Evolutionary conservation across 2,329 filamentous ascomycete species (phyloP).

Genomic region (Calonectria crousiana): DNA sequence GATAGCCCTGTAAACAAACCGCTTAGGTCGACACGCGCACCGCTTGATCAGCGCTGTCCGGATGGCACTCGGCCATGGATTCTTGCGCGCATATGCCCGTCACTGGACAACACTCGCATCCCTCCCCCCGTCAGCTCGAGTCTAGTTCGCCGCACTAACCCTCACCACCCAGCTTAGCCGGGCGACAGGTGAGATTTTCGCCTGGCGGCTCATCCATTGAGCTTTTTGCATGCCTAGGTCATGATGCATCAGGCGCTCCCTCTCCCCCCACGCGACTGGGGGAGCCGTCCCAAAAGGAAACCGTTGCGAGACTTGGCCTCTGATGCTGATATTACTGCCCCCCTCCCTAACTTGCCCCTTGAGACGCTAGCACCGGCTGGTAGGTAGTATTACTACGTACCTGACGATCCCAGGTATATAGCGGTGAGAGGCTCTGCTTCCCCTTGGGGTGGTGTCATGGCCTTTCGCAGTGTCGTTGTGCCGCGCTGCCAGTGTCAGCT

Average conservation of each 20-base stretch:
- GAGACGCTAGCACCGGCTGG: neutral
- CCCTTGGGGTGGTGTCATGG: neutral
- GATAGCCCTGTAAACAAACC: neutral
- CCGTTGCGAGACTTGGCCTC: neutral
- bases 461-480: neutral
- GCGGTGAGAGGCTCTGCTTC: neutral
- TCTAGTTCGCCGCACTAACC: neutral
- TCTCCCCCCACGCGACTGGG: neutral
- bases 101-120: neutral
- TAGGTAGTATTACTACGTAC: neutral
- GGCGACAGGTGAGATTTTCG: neutral
- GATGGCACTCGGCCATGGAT: neutral
- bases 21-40: neutral
- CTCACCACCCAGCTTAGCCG: neutral
- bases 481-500: neutral
- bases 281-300: neutral
- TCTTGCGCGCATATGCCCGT: neutral
- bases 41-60: neutral
- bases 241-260: neutral
- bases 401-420: neutral
- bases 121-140: neutral
- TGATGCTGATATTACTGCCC: neutral
- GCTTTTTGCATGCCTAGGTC: neutral
- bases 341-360: neutral
- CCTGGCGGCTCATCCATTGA: too few relatives aligned